A percentile compares a stretch with the other conserved stretches of the same genome.
Conservation (phyloP, 2,329 filamentous ascomycete genomes). For the Pezicula neosporulosa region DNA sequence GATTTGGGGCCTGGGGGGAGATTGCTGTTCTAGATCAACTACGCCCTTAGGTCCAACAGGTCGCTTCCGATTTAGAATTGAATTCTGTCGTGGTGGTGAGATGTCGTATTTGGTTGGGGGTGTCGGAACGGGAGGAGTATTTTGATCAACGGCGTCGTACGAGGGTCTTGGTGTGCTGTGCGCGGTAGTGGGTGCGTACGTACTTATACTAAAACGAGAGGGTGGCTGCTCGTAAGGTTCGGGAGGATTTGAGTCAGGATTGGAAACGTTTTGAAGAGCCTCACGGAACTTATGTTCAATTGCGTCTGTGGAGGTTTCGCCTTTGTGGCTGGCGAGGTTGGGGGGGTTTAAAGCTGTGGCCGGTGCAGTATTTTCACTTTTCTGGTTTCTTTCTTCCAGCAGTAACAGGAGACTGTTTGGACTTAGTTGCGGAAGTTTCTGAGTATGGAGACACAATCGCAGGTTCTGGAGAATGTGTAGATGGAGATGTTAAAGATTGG, state of each 20-base stretch:
- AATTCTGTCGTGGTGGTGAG: slow-evolving; percentile 8
- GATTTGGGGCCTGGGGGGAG: slow-evolving; percentile 8
- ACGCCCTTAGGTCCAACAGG: slow-evolving; percentile 13
- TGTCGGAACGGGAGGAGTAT: slow-evolving; percentile 3
- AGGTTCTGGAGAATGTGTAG: slow-evolving; percentile 8
- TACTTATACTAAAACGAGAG: slow-evolving; percentile 29
- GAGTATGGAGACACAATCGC: background rate
- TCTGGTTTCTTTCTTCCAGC: slow-evolving; percentile 2
- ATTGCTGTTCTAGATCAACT: slow-evolving; percentile 1
- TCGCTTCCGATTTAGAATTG: slow-evolving; percentile 25
- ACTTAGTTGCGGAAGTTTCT: background rate
- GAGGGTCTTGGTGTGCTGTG: slow-evolving; percentile 23
- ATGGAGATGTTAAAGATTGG: slow-evolving; percentile 8
- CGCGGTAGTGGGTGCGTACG: slow-evolving; percentile 25
- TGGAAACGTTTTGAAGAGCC: slow-evolving; percentile 16
- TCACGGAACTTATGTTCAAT: slow-evolving; percentile 26
- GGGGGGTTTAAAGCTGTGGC: background rate
- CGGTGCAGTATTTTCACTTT: background rate
- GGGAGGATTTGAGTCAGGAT: slow-evolving; percentile 8
- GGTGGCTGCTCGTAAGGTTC: slow-evolving; percentile 25
- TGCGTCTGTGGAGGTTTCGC: slow-evolving; percentile 12
- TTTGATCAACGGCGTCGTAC: slow-evolving; percentile 18
- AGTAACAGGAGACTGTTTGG: background rate
- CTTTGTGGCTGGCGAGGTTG: slow-evolving; percentile 1
- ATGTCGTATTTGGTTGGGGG: slow-evolving; percentile 9